Evolutionary conservation across 2,329 filamentous ascomycete genomes (phyloP).

Genomic region (Dactylonectria estremocensis): DNA sequence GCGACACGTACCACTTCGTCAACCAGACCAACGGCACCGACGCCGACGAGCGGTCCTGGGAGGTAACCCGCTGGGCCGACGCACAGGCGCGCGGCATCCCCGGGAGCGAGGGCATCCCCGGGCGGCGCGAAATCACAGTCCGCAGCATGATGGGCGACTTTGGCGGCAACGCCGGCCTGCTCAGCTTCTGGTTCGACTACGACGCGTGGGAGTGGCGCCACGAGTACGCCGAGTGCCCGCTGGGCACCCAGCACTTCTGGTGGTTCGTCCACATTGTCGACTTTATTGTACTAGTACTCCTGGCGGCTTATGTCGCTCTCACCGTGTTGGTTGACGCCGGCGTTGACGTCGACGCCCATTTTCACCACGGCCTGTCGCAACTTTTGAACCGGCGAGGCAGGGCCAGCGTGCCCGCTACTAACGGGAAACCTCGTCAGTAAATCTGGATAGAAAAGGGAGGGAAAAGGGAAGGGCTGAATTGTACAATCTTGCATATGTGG

Average conservation of each 20-base stretch:
- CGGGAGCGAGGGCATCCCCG: constrained; percentile 65
- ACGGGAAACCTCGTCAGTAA: constrained; percentile 27
- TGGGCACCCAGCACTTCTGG: constrained; percentile 94
- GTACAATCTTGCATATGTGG: background rate
- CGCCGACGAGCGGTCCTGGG: constrained; percentile 63
- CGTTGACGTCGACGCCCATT: constrained; percentile 53
- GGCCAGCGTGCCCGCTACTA: constrained; percentile 23
- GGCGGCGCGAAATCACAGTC: constrained; percentile 90
- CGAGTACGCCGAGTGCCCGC: constrained; percentile 82
- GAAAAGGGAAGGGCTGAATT: background rate
- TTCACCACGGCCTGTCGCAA: constrained; percentile 39
- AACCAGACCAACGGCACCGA: constrained; percentile 69
- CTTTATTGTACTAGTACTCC: constrained; percentile 60
- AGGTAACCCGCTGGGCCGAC: constrained; percentile 64
- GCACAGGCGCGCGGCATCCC: constrained; percentile 60
- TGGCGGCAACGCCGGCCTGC: constrained; percentile 89
- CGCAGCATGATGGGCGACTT: constrained; percentile 99
- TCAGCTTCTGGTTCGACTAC: constrained; percentile 91
- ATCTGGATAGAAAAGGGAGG: background rate
- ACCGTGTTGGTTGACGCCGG: constrained; percentile 49
- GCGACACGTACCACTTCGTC: constrained; percentile 88
- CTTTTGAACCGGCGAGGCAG: constrained; percentile 21
- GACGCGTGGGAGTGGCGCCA: constrained; percentile 82
- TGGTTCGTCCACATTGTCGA: constrained; percentile 89
- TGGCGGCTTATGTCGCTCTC: constrained; percentile 47